These are phyloP conservation scores for Suillus subalutaceus DNA, from an alignment of 768 basidiomycete genomes.

Conservation along the genomic window DNA sequence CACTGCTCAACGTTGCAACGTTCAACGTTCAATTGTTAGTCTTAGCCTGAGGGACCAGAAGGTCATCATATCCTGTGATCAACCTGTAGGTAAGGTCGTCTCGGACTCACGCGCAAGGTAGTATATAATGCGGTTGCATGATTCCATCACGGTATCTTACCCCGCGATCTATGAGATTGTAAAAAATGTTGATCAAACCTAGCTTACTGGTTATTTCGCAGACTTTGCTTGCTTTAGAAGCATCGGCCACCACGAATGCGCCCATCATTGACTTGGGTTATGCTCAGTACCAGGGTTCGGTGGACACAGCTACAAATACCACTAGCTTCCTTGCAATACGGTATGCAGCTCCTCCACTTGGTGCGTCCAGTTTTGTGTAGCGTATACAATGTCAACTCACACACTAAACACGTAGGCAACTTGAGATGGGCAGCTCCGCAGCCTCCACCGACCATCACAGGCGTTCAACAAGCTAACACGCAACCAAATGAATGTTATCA, in stretches of 20 bases:
- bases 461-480: constrained; percentile 18
- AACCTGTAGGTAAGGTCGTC: not conserved
- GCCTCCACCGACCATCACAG: constrained; percentile 16
- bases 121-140: not conserved
- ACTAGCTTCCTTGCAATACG: constrained; percentile 33
- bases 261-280: constrained; percentile 31
- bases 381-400: not conserved
- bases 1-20: too few relatives aligned
- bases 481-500: constrained; percentile 26
- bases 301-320: constrained; percentile 17
- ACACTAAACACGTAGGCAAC: constrained; percentile 16
- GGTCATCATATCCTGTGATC: constrained; percentile 1
- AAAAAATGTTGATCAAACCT: not conserved
- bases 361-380: constrained; percentile 13
- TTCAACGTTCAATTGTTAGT: not conserved
- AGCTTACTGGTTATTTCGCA: constrained; percentile 10
- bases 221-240: constrained; percentile 12
- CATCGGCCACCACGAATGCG: constrained; percentile 6
- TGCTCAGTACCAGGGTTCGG: constrained; percentile 28
- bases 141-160: not conserved
- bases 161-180: not conserved
- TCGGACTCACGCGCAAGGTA: not conserved
- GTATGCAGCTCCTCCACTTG: constrained; percentile 28
- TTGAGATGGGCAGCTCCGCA: constrained; percentile 30
- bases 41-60: not conserved